Conservation (phyloP, 129 eudicot species). For the Cynara cardunculus region DNA sequence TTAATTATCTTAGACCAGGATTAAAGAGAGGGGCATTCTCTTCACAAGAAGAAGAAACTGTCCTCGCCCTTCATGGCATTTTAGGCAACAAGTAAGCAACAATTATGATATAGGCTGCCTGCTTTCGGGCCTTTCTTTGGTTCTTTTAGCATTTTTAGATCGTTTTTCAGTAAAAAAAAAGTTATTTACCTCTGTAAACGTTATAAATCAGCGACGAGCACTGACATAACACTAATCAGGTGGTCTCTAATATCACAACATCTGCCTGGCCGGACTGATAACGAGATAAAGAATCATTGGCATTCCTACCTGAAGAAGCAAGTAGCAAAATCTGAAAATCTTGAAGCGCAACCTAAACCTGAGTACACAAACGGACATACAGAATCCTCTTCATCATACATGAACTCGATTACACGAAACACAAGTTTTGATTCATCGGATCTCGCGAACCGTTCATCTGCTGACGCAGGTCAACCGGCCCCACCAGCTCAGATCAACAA, state of each 20-base stretch:
- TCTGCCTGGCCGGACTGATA: constrained; percentile 83
- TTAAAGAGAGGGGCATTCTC: constrained; percentile 65
- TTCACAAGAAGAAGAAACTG: constrained; percentile 56
- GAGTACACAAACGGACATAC: constrained; percentile 14
- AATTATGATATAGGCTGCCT: neutral
- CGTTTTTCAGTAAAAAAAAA: neutral
- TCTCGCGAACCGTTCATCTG: constrained; percentile 14
- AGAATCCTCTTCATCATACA: constrained; percentile 34
- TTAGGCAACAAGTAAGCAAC: constrained; percentile 84
- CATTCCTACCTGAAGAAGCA: constrained; percentile 68
- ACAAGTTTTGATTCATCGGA: constrained; percentile 31
- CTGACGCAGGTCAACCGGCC: constrained; percentile 18
- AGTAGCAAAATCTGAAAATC: constrained; percentile 19
- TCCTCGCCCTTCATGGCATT: constrained; percentile 59
- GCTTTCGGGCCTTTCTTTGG: neutral
- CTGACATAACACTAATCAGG: constrained; percentile 25
- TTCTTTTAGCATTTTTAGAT: neutral
- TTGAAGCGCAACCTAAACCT: constrained; percentile 12
- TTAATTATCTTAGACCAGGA: constrained; percentile 86
- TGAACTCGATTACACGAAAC: constrained; percentile 30
- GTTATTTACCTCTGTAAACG: neutral
- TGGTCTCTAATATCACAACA: constrained; percentile 84
- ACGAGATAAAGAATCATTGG: constrained; percentile 86
- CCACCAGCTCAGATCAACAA: constrained; percentile 22
- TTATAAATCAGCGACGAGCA: neutral